Base-by-base conservation (phyloP, 345 rosid genomes). In the Moricandia arvensis region DNA sequence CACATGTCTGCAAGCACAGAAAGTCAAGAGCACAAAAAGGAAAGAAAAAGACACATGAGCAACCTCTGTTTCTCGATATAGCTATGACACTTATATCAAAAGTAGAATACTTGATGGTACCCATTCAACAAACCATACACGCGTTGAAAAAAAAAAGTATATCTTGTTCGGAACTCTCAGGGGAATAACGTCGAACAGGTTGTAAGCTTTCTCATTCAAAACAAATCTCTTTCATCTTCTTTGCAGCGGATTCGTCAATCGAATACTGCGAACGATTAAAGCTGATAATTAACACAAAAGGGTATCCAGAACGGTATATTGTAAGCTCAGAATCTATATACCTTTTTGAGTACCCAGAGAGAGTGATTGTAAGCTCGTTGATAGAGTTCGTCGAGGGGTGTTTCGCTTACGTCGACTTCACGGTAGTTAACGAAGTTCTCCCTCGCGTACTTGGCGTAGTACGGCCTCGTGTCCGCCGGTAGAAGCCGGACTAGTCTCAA, bases 311-410 rank as follows among this genome's bases (percentile, higher is more conserved):
- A 18, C 16, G 7, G 53, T n/a, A 13, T 16, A 45, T 5, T 5
- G 53, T 13, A 38, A 27, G 34, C 5, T 6, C 8, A 16, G 35
- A 58, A 27, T 5, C 33, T 17, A 29, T 1, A 11, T 30, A 90
- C 97, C 99, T 95, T 95, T 71, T 82, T 82, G 84, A 92, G 94
- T 76, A 95, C 89, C 99, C 99, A 92, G 49, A 90, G 74, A 59
- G 99, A 92, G 83, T 95, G 99, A 80, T 84, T 86, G 60, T 89
- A 90, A 10, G 96, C 87, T 54, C 99, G 82, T 65, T 79, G 91
- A 77, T 85, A 92, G 86, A 90, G 93, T 86, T 95, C 97, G 13
- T 87, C 85, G 21, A 91, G 85, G 73, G 92, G 75, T 17, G 72
- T 69, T 72, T 85, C 53, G 79, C 72, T 73, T 65, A 76, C 82